Base-by-base conservation (phyloP, 306 rosid species). In the Cicer cuneatum region DNA sequence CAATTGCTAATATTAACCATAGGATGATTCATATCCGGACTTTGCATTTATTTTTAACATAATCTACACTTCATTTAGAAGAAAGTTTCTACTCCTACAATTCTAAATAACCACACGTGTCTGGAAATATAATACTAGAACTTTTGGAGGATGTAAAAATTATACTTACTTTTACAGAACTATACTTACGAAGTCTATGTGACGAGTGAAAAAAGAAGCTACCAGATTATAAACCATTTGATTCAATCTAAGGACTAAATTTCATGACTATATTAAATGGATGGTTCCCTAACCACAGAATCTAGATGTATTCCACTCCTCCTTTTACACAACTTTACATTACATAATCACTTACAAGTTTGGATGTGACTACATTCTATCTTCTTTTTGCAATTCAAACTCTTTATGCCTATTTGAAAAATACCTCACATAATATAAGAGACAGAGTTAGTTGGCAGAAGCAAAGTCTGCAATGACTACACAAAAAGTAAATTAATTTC, bases 311-410 rank as follows among this genome's bases (percentile, higher is more conserved):
- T 46, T 46, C 14, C 14, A 29, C 35, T 29, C 35, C 35, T 29
- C 35, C 41, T 52, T 53, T 76, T 53, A 33, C 57, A 57, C 56
- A 58, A 24, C 46, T 58, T 58, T 9, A 13, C 1, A 42, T 72
- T 42, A 19, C 43, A 41, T 40, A 46, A 37, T 15, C 7, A 19
- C 18, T 33, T 49, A 15, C 35, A 41, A 40, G 38, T 60, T 48
- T 24, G 49, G 51, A 45, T 47, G 69, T 69, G 76, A 69, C 46
- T 58, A 58, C 18, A n/a, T 14, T 75, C 7, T 42, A 7, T 54
- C 35, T 18, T 53, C 4, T 19, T 8, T 21, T 51, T 49, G 46
- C 15, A 69, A 48, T 29, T 59, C 57, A 19, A 77, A 58, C 19
- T 61, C 21, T 7, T 7, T 60, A 71, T 41, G 14, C 46, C 60